Conservation (phyloP, 768 basidiomycete genomes). For the Podaxis sp. region DNA sequence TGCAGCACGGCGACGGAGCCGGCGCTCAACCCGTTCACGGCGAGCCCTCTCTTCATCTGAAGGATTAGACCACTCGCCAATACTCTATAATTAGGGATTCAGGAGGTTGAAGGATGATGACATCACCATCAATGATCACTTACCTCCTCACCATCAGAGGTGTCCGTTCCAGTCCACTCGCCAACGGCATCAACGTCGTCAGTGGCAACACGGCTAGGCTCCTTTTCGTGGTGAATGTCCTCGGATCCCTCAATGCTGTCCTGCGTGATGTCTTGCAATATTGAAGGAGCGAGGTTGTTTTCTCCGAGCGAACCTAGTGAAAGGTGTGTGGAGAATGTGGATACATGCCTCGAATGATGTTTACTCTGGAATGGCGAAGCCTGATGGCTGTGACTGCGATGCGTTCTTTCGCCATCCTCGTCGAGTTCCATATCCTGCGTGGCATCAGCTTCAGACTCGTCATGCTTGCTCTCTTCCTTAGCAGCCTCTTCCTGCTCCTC, state of each 20-base stretch:
- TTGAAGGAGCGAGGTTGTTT: slow-evolving; percentile 11
- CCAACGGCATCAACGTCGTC: slow-evolving; percentile 46
- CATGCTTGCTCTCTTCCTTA: slow-evolving; percentile 35
- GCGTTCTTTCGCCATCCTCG: slow-evolving; percentile 30
- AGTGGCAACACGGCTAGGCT: slow-evolving; percentile 23
- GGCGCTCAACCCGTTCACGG: slow-evolving; percentile 62
- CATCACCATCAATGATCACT: slow-evolving; percentile 22
- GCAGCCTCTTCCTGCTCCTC: slow-evolving; percentile 28
- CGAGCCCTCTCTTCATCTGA: slow-evolving; percentile 87
- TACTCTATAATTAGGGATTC: slow-evolving; percentile 49
- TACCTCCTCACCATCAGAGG: slow-evolving; percentile 75
- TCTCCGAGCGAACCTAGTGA: slow-evolving; percentile 66
- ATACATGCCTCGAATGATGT: slow-evolving; percentile 69
- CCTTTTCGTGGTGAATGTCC: slow-evolving; percentile 26
- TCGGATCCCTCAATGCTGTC: slow-evolving; percentile 19
- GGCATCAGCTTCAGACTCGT: slow-evolving; percentile 37
- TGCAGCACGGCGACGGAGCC: slow-evolving; percentile 49
- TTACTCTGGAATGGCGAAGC: slow-evolving; percentile 47
- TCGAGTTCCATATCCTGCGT: slow-evolving; percentile 39
- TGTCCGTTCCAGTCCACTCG: slow-evolving; percentile 84
- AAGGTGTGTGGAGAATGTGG: slow-evolving; percentile 64
- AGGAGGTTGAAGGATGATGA: slow-evolving; percentile 6
- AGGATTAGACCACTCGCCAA: slow-evolving; percentile 89
- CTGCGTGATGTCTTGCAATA: slow-evolving; percentile 7
- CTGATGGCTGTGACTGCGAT: slow-evolving; percentile 35